Evolutionary conservation across 2,329 filamentous ascomycete genomes (phyloP).

Genomic region (Aspergillus vadensis): DNA sequence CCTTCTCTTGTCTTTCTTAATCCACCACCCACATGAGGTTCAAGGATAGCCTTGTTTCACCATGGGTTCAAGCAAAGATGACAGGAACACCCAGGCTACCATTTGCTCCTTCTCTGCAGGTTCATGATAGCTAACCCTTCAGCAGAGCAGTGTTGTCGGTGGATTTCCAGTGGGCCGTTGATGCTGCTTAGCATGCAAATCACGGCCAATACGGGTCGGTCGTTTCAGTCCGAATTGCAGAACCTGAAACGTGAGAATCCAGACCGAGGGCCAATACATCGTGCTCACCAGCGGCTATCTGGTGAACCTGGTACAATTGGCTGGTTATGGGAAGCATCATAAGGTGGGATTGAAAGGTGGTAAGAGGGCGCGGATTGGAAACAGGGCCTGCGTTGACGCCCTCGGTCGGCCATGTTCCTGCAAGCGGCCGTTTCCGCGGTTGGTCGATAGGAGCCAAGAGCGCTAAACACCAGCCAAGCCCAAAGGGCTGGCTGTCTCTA

Average conservation of each 20-base stretch:
- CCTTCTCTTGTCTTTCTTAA: neutral
- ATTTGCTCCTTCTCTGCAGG: slow-evolving; percentile 60
- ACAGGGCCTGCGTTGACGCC: neutral
- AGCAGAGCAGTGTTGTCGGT: slow-evolving; percentile 5
- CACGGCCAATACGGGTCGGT: slow-evolving; percentile 14
- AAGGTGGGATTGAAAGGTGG: neutral
- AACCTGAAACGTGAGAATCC: slow-evolving; percentile 15
- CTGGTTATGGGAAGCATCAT: neutral
- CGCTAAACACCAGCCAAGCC: slow-evolving; percentile 9
- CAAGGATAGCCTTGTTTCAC: slow-evolving; percentile 3
- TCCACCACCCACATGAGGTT: neutral
- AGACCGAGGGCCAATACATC: neutral
- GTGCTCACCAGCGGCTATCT: slow-evolving; percentile 49
- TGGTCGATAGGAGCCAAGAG: slow-evolving; percentile 5
- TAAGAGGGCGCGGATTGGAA: neutral
- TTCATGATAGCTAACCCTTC: neutral
- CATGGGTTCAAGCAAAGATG: neutral
- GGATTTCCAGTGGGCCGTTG: slow-evolving; percentile 7
- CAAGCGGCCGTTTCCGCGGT: slow-evolving; percentile 7
- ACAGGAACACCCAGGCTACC: slow-evolving; percentile 57
- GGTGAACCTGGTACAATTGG: slow-evolving; percentile 65
- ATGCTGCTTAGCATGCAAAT: slow-evolving; percentile 2
- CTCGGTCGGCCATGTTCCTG: slow-evolving; percentile 6
- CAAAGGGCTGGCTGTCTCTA: slow-evolving; percentile 5
- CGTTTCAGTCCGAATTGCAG: slow-evolving; percentile 9